Conservation (phyloP, 768 basidiomycete species). For the Rhizopogon sp. region DNA sequence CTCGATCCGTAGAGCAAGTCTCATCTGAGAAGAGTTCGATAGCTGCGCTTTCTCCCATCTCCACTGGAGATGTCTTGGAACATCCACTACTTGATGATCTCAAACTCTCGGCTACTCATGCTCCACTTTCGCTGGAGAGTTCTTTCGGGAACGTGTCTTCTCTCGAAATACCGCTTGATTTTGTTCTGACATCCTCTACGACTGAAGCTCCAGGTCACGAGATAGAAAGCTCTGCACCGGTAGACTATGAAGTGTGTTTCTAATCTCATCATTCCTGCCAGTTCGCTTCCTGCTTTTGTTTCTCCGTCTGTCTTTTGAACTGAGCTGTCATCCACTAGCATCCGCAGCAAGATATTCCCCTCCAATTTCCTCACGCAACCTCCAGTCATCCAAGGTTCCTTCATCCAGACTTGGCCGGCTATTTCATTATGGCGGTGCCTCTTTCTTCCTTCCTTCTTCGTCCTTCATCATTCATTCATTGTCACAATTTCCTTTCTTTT, state of each 20-base stretch:
- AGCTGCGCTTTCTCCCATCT: no score
- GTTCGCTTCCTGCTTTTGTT: neutral
- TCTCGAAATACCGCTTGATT: no score
- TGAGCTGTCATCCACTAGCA: neutral
- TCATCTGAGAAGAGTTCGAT: no score
- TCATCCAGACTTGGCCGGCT: constrained; percentile 84
- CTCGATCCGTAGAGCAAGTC: no score
- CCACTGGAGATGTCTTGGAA: no score
- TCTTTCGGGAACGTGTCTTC: no score
- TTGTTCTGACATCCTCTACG: no score
- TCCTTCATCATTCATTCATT: neutral
- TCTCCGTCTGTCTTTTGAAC: neutral
- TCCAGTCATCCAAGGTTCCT: constrained; percentile 85
- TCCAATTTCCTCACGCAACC: constrained; percentile 24
- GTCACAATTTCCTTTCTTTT: neutral
- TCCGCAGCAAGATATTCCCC: neutral
- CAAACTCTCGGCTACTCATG: no score
- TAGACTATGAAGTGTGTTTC: neutral
- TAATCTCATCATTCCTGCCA: neutral
- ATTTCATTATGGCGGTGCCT: constrained; percentile 89
- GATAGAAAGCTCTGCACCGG: no score
- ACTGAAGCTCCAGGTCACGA: no score
- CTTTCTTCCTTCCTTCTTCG: neutral
- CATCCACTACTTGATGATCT: no score
- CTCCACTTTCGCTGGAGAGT: no score